phyloP scores from a whole-genome alignment of 1,139 yeast genomes.

The Hyphopichia khmerensis region DNA sequence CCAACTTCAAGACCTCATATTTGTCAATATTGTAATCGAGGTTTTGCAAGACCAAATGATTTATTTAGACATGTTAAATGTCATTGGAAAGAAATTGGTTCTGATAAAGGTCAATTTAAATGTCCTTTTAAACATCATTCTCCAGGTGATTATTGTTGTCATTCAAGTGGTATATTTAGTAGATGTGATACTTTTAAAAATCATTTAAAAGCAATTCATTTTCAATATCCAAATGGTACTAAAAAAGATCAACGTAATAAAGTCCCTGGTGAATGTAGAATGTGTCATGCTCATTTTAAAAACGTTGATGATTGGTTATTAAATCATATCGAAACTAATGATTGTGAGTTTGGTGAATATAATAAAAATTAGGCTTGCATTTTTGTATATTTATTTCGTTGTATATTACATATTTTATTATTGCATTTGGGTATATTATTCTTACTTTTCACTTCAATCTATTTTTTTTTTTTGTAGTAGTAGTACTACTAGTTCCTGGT shows the following conservation, averaged over 20 bases:
- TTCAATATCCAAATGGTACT: slow-evolving; percentile 85
- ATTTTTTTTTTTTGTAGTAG: too few species aligned
- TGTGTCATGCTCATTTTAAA: slow-evolving; percentile 63
- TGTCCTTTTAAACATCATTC: slow-evolving; percentile 41
- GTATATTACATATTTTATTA: too few species aligned
- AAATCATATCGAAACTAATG: slow-evolving; percentile 63
- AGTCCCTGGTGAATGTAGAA: slow-evolving; percentile 73
- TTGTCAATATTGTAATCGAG: slow-evolving; percentile 76
- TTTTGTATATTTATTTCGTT: not conserved
- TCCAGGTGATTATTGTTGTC: slow-evolving; percentile 54
- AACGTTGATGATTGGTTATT: slow-evolving; percentile 80
- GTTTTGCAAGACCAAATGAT: slow-evolving; percentile 88
- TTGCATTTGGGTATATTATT: not conserved
- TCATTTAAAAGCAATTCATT: slow-evolving; percentile 86
- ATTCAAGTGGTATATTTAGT: slow-evolving; percentile 78
- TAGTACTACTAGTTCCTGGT: too few species aligned
- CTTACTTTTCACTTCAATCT: too few species aligned
- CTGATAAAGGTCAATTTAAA: slow-evolving; percentile 47
- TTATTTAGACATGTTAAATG: slow-evolving; percentile 79
- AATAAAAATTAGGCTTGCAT: not conserved
- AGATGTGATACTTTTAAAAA: slow-evolving; percentile 91
- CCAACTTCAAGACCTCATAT: slow-evolving; percentile 75
- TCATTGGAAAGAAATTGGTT: slow-evolving; percentile 70
- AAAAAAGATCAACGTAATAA: slow-evolving; percentile 71
- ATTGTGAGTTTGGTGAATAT: slow-evolving; percentile 27